Evolutionary conservation across 768 basidiomycete species (phyloP).

Genomic region (Auricularia heimuer): DNA sequence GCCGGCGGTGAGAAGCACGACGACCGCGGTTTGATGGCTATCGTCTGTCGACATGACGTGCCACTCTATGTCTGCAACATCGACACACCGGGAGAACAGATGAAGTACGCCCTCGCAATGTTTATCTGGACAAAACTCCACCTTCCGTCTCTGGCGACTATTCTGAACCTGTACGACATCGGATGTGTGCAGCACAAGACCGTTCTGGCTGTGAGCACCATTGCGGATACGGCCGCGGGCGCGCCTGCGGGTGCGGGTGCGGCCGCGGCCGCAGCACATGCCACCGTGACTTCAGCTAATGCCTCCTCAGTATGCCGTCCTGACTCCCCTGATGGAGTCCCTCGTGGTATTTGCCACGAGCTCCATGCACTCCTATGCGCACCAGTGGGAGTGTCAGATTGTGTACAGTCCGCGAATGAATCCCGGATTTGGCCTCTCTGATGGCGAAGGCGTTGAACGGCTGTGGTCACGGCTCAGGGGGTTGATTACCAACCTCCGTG

Average conservation of each 20-base stretch:
- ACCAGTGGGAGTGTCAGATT: constrained; percentile 3
- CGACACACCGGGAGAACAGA: neutral
- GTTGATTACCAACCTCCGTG: neutral
- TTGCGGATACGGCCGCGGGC: too few species aligned
- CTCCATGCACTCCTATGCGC: constrained; percentile 4
- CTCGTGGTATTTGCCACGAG: neutral
- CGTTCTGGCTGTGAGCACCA: too few species aligned
- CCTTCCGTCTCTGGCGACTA: neutral
- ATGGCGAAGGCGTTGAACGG: constrained; percentile 1
- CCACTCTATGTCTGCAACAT: constrained; percentile 9
- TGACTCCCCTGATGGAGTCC: neutral
- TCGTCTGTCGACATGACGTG: constrained; percentile 30
- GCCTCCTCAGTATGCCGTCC: neutral
- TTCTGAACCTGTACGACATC: neutral
- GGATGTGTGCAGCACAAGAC: neutral
- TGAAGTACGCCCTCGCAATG: constrained; percentile 1
- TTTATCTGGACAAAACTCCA: neutral
- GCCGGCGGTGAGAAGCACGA: constrained; percentile 8
- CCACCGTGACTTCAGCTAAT: too few species aligned
- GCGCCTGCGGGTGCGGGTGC: too few species aligned
- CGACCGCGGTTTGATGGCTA: constrained; percentile 27
- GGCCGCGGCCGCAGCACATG: too few species aligned
- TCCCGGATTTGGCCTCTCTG: neutral
- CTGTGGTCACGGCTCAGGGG: neutral
- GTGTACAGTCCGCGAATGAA: constrained; percentile 1